Evolutionary conservation across 176 grass and related monocot species (phyloP), one percentile per base, ranked within the genome.

Genomic region (Poa annua): DNA sequence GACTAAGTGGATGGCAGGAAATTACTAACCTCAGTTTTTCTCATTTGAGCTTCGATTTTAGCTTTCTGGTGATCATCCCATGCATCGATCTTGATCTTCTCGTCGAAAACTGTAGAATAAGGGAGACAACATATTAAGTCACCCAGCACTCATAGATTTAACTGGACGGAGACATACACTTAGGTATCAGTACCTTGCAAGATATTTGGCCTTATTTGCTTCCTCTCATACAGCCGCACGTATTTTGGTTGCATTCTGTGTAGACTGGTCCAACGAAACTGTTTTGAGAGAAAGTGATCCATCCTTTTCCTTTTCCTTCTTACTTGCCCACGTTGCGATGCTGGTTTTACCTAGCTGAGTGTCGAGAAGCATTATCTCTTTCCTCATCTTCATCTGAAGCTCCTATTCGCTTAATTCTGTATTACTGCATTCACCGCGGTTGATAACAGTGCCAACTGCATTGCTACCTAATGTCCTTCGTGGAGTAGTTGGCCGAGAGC

Each of bases 21-120:
- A 34, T 34, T 34, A 34, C 33, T 34, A 34, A 34, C 33, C 33
- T 34, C 33, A 34, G 33, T 34, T 87, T 99, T 99, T 66, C 93
- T 86, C 89, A 99, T 90, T 92, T 94, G 93, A 76, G 97, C 97
- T 92, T 99, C 93, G 21, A 91, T 99, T 90, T 96, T 88, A 48
- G 97, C 97, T 88, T 96, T 96, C 60, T 96, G 97, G 76, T 99
- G 97, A 90, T 94, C 89, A 78, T 99, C 97, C 97, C 97, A 99
- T 78, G 93, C 93, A 68, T 90, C 85, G 3, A 96, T 99, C 82
- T 96, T 99, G 69, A 99, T 99, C 93, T 87, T 99, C 97, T 6
- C 86, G 91, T 62, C 94, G 94, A 81, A 99, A 96, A 84, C 96
- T 99, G 76, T 24, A 56, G 22, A 63, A 11, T 5, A 56, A 80